Percentiles rank a stretch among this genome's conserved stretches.
Evolutionary conservation across 2,329 filamentous ascomycete species (phyloP).

Genomic region (Nothopassalora personata): DNA sequence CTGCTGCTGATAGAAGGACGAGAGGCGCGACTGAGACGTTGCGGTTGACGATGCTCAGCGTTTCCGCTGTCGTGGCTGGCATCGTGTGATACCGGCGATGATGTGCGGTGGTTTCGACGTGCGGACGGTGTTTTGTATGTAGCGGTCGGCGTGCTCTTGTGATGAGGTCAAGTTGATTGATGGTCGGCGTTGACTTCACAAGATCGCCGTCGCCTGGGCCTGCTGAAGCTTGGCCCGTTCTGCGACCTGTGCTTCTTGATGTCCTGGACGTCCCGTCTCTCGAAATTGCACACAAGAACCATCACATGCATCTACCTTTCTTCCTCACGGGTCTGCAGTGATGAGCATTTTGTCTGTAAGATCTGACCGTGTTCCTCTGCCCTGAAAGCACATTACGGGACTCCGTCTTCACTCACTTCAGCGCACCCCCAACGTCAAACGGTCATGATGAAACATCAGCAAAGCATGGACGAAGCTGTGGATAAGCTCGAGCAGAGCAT

Average conservation of each 20-base stretch:
- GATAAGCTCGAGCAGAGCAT: not conserved
- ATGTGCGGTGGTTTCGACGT: not conserved
- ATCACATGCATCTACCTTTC: not conserved
- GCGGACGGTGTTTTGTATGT: not conserved
- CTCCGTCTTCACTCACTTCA: not conserved
- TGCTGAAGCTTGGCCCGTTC: not conserved
- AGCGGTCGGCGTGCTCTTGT: not conserved
- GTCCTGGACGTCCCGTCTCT: not conserved
- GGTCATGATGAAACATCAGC: not conserved
- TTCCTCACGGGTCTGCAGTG: not conserved
- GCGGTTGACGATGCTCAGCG: conserved; percentile 85
- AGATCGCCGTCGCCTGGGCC: not conserved
- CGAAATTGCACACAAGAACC: not conserved
- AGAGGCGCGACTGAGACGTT: conserved; percentile 96
- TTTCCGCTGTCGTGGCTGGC: conserved; percentile 95
- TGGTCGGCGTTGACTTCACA: not conserved
- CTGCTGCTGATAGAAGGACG: conserved; percentile 94
- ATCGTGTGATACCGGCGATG: conserved; percentile 49
- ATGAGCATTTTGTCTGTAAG: not conserved
- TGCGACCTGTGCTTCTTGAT: not conserved
- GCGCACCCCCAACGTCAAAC: not conserved
- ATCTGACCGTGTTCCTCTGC: not conserved
- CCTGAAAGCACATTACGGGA: not conserved
- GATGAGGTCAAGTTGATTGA: not conserved
- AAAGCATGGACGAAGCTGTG: not conserved